phyloP scores from a whole-genome alignment of 164 flowering plant genomes.

The Magnolia sinica region DNA sequence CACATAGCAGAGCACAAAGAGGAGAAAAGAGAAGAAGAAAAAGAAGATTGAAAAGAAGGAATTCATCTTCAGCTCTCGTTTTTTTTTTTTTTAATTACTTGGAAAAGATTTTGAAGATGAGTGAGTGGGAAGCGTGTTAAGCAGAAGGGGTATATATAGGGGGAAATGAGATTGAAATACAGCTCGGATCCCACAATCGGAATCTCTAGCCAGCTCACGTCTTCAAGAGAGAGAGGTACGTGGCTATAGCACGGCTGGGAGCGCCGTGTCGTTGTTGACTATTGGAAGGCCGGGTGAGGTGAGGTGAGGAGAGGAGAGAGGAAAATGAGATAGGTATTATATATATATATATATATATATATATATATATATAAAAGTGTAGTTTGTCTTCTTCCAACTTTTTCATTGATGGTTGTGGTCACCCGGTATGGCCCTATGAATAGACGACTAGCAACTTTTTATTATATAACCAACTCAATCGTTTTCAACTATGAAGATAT shows the following conservation, averaged over 20 bases:
- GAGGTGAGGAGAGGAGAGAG: not conserved
- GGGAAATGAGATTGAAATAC: conserved; percentile 17
- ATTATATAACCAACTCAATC: no score
- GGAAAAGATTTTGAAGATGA: conserved; percentile 7
- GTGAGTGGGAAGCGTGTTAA: conserved; percentile 11
- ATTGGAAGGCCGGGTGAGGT: not conserved
- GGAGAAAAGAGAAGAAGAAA: conserved; percentile 8
- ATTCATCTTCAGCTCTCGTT: not conserved
- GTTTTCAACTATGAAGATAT: no score
- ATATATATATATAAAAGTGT: no score
- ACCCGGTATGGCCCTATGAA: no score
- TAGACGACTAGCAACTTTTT: no score
- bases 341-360: no score
- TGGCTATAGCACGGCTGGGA: not conserved
- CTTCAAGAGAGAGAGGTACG: conserved; percentile 4
- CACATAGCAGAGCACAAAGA: conserved; percentile 16
- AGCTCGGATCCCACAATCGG: conserved; percentile 56
- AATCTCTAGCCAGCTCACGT: conserved; percentile 57
- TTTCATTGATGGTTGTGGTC: not conserved
- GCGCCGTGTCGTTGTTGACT: not conserved
- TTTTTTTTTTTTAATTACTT: no score
- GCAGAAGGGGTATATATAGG: conserved; percentile 22
- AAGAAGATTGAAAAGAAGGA: not conserved
- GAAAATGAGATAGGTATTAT: not conserved
- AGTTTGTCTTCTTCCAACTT: not conserved